Conservation (phyloP, 768 basidiomycete genomes). For the Lentinula detonsa region DNA sequence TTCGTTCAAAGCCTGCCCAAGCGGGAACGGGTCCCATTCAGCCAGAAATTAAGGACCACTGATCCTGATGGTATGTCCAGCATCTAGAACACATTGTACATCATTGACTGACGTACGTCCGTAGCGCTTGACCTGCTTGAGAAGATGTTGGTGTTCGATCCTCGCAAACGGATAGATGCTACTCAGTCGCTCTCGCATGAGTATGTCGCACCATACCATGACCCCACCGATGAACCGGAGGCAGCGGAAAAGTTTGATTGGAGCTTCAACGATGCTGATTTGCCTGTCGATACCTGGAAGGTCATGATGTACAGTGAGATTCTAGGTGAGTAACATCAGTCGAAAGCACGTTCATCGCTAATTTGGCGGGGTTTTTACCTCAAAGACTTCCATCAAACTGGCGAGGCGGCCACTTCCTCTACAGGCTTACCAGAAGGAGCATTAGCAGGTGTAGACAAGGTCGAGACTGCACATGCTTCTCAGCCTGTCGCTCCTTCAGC, state of each 20-base stretch:
- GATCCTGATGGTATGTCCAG: conserved; percentile 72
- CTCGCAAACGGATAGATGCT: conserved; percentile 93
- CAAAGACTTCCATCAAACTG: conserved; percentile 78
- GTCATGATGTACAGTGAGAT: conserved; percentile 99
- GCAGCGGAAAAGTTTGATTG: conserved; percentile 96
- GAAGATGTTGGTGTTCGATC: conserved; percentile 99
- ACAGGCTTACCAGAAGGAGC: conserved; percentile 60
- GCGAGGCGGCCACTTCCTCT: conserved; percentile 39
- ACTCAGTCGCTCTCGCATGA: conserved; percentile 85
- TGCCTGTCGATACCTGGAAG: conserved; percentile 99
- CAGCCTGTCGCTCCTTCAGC: conserved; percentile 14
- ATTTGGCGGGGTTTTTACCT: background rate
- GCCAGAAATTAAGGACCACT: conserved; percentile 82
- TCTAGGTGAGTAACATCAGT: conserved; percentile 52
- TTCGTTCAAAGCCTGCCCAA: conserved; percentile 99
- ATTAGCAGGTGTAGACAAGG: conserved; percentile 56
- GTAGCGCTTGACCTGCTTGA: conserved; percentile 92
- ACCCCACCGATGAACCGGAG: conserved; percentile 95
- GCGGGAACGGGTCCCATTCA: conserved; percentile 92
- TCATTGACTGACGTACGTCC: conserved; percentile 2
- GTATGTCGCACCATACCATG: conserved; percentile 96
- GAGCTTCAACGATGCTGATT: conserved; percentile 99
- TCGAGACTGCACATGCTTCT: conserved; percentile 13
- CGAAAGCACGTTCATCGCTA: too few species aligned
- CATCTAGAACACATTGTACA: background rate